Conservation (phyloP, 2,329 filamentous ascomycete genomes). For the Pyrenophora teres region DNA sequence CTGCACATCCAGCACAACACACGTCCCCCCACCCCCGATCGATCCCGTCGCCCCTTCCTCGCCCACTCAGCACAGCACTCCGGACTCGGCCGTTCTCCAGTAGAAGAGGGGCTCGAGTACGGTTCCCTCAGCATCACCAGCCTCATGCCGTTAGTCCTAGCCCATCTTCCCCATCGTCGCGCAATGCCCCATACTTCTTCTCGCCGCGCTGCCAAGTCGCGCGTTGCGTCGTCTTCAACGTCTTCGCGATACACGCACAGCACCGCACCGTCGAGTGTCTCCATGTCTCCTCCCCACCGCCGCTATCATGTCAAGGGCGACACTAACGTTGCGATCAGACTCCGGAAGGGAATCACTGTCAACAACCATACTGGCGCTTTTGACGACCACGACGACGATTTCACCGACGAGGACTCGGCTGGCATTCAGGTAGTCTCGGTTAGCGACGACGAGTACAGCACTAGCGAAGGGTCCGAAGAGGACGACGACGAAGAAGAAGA, state of each 20-base stretch:
- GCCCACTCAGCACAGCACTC: conserved; percentile 24
- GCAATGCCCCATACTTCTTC: conserved; percentile 26
- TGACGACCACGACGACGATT: conserved; percentile 37
- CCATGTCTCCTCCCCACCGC: conserved; percentile 32
- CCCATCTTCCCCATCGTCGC: conserved; percentile 42
- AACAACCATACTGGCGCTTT: conserved; percentile 44
- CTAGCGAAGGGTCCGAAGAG: conserved; percentile 26
- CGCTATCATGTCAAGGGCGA: conserved; percentile 34
- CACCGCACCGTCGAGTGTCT: conserved; percentile 37
- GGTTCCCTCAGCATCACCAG: conserved; percentile 38
- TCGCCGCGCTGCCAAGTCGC: conserved; percentile 34
- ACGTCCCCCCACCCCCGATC: conserved; percentile 17
- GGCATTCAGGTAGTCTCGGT: conserved; percentile 40
- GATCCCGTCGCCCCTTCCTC: conserved; percentile 32
- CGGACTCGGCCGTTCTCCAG: conserved; percentile 48
- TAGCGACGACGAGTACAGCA: conserved; percentile 41
- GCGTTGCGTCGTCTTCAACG: conserved; percentile 30
- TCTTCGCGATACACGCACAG: conserved; percentile 30
- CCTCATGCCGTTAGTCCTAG: conserved; percentile 52
- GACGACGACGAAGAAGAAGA: conserved; percentile 33
- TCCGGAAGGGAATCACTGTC: conserved; percentile 48
- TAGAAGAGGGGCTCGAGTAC: conserved; percentile 44
- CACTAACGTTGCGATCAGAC: conserved; percentile 46
- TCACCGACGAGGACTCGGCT: conserved; percentile 39
- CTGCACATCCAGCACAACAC: too few species aligned